phyloP scores from a whole-genome alignment of 768 basidiomycete genomes.

The Russula compacta region DNA sequence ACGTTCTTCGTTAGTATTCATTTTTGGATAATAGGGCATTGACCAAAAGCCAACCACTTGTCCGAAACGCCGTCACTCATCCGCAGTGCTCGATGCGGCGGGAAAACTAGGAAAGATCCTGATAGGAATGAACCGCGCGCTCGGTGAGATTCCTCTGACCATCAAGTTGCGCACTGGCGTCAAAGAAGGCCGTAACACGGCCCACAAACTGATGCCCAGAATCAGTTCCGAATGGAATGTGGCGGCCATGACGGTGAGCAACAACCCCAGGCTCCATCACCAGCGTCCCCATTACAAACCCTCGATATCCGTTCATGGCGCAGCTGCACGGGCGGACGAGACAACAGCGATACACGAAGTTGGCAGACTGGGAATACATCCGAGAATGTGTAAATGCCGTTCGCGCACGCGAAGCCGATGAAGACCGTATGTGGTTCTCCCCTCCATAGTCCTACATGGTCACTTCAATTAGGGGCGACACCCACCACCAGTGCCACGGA shows the following conservation, averaged over 20 bases:
- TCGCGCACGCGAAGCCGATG: slow-evolving; percentile 57
- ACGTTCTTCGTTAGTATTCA: slow-evolving; percentile 27
- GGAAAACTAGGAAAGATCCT: slow-evolving; percentile 80
- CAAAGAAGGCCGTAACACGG: slow-evolving; percentile 74
- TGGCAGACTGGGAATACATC: slow-evolving; percentile 95
- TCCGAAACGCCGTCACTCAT: not conserved
- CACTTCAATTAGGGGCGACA: not conserved
- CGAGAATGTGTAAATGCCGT: slow-evolving; percentile 78
- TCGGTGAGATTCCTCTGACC: slow-evolving; percentile 87
- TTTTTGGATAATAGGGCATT: not conserved
- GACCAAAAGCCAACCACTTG: not conserved
- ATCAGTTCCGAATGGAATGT: slow-evolving; percentile 48
- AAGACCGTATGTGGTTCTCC: slow-evolving; percentile 43
- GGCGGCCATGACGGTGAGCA: slow-evolving; percentile 42
- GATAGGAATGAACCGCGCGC: slow-evolving; percentile 81
- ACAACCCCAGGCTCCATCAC: not conserved
- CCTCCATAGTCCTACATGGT: not conserved
- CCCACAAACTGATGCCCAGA: slow-evolving; percentile 87
- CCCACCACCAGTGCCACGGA: slow-evolving; percentile 52
- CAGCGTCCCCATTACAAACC: not conserved
- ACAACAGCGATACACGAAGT: slow-evolving; percentile 87
- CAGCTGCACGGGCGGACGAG: slow-evolving; percentile 94
- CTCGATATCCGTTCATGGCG: not conserved
- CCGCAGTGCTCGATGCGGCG: slow-evolving; percentile 70
- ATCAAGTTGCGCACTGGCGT: slow-evolving; percentile 91